Evolutionary conservation across 1,284 basidiomycete genomes (phyloP).

Genomic region (Phellopilus nigrolimitatus): DNA sequence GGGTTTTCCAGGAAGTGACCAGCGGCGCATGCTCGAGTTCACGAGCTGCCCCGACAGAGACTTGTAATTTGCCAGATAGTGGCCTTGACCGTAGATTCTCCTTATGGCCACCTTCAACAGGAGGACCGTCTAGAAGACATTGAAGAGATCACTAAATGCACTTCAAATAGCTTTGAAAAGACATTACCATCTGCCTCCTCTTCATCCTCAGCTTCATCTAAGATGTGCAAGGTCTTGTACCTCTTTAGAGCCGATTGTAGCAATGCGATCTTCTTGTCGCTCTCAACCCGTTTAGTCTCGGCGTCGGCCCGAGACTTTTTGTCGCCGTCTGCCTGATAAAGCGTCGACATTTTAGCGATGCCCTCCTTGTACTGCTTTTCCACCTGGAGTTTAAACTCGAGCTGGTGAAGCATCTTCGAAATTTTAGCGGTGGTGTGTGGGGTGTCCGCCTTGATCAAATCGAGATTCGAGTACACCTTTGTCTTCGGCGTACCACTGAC

Average conservation of each 20-base stretch:
- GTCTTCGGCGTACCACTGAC: conserved; percentile 39
- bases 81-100: conserved; percentile 89
- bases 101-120: conserved; percentile 85
- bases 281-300: conserved; percentile 90
- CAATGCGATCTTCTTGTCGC: conserved; percentile 94
- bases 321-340: conserved; percentile 94
- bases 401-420: conserved; percentile 95
- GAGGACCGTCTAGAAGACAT: conserved; percentile 34
- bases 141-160: conserved; percentile 15
- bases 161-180: conserved; percentile 10
- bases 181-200: conserved; percentile 55
- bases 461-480: conserved; percentile 74
- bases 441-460: conserved; percentile 97
- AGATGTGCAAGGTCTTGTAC: conserved; percentile 94
- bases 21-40: conserved; percentile 94
- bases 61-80: conserved; percentile 87
- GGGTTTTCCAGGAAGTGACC: conserved; percentile 47
- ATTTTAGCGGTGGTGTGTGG: conserved; percentile 97
- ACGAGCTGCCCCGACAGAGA: conserved; percentile 84
- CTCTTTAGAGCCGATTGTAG: conserved; percentile 88
- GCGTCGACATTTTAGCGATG: conserved; percentile 97
- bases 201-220: conserved; percentile 86
- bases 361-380: conserved; percentile 98
- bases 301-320: conserved; percentile 90
- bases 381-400: conserved; percentile 98